Evolutionary conservation across 148 eudicot species (phyloP).

Genomic region (Vaccinium darrowii): DNA sequence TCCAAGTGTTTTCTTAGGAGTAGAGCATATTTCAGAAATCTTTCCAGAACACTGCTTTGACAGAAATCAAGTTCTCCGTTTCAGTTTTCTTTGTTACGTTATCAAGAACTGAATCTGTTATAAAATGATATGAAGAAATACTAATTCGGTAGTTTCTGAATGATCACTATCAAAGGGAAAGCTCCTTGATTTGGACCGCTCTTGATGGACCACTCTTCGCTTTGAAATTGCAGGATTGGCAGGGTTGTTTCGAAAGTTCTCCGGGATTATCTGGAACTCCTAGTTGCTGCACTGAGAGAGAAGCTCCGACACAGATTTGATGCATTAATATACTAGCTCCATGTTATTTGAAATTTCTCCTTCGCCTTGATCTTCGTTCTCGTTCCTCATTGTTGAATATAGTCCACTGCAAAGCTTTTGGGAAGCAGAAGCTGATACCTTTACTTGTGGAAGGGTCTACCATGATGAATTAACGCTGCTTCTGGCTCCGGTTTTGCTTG

Average conservation of each 20-base stretch:
- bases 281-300: not conserved
- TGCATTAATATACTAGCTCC: not conserved
- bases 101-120: not conserved
- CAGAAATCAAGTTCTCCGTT: not conserved
- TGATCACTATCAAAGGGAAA: not conserved
- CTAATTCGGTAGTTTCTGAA: not conserved
- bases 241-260: not conserved
- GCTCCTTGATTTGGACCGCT: not conserved
- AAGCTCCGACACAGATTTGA: not conserved
- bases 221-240: no score
- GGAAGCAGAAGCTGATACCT: not conserved
- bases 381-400: not conserved
- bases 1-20: not conserved
- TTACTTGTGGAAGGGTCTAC: not conserved
- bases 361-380: not conserved
- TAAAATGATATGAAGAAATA: not conserved
- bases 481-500: not conserved
- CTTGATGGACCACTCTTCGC: not conserved
- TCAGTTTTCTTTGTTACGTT: not conserved
- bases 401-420: not conserved
- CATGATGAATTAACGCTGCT: not conserved
- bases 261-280: not conserved
- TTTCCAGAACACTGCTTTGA: not conserved
- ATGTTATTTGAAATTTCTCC: not conserved
- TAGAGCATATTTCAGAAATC: not conserved